These are phyloP conservation scores for Euphrasia arctica DNA, from an alignment of 305 asterid species.

Conservation along the genomic window DNA sequence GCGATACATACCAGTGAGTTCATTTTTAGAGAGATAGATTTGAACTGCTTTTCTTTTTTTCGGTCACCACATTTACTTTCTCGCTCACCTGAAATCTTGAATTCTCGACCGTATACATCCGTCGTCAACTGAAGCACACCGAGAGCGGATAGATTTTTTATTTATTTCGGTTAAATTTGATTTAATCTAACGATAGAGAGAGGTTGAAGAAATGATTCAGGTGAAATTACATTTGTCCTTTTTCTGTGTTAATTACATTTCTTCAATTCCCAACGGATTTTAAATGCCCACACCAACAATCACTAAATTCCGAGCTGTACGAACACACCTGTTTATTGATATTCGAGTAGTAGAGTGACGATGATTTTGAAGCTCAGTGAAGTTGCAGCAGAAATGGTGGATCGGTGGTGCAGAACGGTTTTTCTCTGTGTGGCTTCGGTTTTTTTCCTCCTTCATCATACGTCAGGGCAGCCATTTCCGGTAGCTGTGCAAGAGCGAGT, in stretches of 20 bases:
- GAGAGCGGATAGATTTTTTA: too few species aligned
- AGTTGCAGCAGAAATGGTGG: constrained; percentile 50
- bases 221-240: background rate
- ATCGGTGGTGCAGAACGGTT: constrained; percentile 38
- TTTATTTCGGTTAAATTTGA: too few species aligned
- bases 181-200: background rate
- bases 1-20: too few species aligned
- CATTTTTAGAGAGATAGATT: too few species aligned
- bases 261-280: background rate
- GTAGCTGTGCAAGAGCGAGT: constrained; percentile 39
- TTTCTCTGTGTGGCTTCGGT: constrained; percentile 26
- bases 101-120: too few species aligned
- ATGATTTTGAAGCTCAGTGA: constrained; percentile 39
- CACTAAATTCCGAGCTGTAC: constrained; percentile 11
- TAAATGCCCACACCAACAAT: constrained; percentile 28
- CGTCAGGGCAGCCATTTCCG: constrained; percentile 40
- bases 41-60: too few species aligned
- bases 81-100: too few species aligned
- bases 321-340: constrained; percentile 1
- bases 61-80: too few species aligned
- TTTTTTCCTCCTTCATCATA: constrained; percentile 34
- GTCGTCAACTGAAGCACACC: too few species aligned
- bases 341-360: background rate
- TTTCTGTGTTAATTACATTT: too few species aligned
- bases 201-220: constrained; percentile 34